phyloP scores from a whole-genome alignment of 306 rosid genomes.

The Adenanthera pavonina region DNA sequence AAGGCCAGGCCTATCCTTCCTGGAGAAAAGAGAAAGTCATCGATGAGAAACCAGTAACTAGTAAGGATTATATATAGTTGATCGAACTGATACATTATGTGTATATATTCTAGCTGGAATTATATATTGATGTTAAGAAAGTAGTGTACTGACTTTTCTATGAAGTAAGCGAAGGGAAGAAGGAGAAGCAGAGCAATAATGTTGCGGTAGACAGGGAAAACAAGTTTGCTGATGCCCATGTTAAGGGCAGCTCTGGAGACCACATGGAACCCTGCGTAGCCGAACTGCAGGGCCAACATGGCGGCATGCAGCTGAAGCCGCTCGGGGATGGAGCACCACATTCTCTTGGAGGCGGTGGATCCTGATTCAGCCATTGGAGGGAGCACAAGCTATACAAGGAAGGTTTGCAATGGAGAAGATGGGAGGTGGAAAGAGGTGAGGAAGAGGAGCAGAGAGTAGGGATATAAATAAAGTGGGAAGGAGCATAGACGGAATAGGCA shows the following conservation, averaged over 20 bases:
- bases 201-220: constrained; percentile 91
- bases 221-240: constrained; percentile 95
- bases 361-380: constrained; percentile 60
- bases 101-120: neutral
- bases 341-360: constrained; percentile 54
- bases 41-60: neutral
- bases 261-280: constrained; percentile 95
- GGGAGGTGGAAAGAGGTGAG: constrained; percentile 27
- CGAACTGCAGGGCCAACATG: constrained; percentile 94
- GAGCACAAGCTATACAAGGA: too few species aligned
- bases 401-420: neutral
- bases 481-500: neutral
- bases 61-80: neutral
- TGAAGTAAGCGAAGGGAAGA: constrained; percentile 85
- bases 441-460: constrained; percentile 43
- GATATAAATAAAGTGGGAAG: constrained; percentile 57
- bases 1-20: constrained; percentile 92
- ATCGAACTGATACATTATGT: neutral
- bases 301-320: constrained; percentile 88
- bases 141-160: constrained; percentile 65
- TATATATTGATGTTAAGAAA: neutral
- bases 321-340: constrained; percentile 88
- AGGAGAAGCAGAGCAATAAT: constrained; percentile 86
- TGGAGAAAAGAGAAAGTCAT: constrained; percentile 37
- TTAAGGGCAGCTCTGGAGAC: constrained; percentile 97